Conservation (phyloP, 805 yeast genomes). For the Metschnikowia lunata region DNA sequence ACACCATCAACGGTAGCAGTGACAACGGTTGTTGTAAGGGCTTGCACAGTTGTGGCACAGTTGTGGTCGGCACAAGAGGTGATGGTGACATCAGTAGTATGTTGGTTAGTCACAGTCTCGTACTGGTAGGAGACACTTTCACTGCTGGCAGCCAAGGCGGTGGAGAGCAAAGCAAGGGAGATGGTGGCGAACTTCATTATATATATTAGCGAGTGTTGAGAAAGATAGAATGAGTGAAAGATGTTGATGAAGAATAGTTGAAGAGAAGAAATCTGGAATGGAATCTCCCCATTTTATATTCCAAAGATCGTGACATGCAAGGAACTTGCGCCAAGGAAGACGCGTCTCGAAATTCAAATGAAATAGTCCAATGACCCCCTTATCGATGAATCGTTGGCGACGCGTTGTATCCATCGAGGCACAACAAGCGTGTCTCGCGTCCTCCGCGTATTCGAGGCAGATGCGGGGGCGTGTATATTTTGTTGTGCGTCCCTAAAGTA, state of each 20-base stretch:
- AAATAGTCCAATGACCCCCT: too few relatives aligned
- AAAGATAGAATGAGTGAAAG: neutral
- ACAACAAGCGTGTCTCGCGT: neutral
- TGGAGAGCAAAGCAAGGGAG: conserved; percentile 20
- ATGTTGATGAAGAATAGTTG: neutral
- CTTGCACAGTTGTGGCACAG: conserved; percentile 18
- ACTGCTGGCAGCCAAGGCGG: conserved; percentile 19
- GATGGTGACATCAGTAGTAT: conserved; percentile 28
- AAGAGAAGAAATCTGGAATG: neutral
- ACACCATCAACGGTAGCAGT: conserved; percentile 27
- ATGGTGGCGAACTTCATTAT: conserved; percentile 22
- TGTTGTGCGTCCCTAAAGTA: too few relatives aligned
- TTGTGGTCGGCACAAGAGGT: conserved; percentile 22
- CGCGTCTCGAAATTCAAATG: neutral
- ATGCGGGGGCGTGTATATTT: too few relatives aligned
- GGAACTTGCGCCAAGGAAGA: neutral
- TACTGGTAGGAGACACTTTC: conserved; percentile 16
- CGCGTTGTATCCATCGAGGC: conserved; percentile 2
- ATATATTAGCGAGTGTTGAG: conserved; percentile 1
- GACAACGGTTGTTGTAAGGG: conserved; percentile 15
- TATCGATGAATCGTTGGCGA: conserved; percentile 1
- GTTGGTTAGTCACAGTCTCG: conserved; percentile 17
- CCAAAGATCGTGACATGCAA: too few relatives aligned
- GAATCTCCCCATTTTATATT: too few relatives aligned
- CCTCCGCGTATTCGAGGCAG: too few relatives aligned